Conservation (phyloP, 192 early-diverging fungal species). For the Lobosporangium transversale region DNA sequence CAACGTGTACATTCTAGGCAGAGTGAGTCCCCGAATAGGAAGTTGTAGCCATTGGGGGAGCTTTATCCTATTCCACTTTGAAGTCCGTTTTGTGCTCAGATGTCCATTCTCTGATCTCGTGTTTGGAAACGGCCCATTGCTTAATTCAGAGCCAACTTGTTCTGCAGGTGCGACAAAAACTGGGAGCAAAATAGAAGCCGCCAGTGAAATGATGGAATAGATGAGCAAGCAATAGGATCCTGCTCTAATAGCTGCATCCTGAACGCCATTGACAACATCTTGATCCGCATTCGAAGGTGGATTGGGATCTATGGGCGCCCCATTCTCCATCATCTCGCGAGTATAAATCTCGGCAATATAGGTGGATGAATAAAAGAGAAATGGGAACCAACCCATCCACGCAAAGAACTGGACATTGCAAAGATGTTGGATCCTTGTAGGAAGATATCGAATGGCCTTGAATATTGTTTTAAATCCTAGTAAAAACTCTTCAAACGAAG, state of each 20-base stretch:
- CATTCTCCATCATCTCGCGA: conserved; percentile 7
- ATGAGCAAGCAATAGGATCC: conserved; percentile 90
- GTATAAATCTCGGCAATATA: conserved; percentile 66
- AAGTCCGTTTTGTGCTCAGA: neutral
- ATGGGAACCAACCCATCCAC: conserved; percentile 98
- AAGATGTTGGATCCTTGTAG: conserved; percentile 74
- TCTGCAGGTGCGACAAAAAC: conserved; percentile 46
- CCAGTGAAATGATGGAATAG: conserved; percentile 82
- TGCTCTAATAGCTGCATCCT: conserved; percentile 73
- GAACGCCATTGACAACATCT: conserved; percentile 21
- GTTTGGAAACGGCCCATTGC: conserved; percentile 23
- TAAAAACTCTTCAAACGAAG: conserved; percentile 24
- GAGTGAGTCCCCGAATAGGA: conserved; percentile 47
- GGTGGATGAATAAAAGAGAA: conserved; percentile 81
- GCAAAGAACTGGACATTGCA: conserved; percentile 96
- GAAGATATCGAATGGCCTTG: conserved; percentile 68
- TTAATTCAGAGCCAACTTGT: neutral
- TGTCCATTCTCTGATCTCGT: neutral
- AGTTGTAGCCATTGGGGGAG: conserved; percentile 18
- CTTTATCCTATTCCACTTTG: conserved; percentile 6
- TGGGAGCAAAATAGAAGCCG: conserved; percentile 59
- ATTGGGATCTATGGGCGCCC: conserved; percentile 20
- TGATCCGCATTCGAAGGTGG: neutral
- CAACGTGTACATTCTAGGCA: conserved; percentile 74
- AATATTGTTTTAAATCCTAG: conserved; percentile 45